phyloP scores from a whole-genome alignment of 371 early-diverging fungal genomes.

The Saksenaea oblongispora region DNA sequence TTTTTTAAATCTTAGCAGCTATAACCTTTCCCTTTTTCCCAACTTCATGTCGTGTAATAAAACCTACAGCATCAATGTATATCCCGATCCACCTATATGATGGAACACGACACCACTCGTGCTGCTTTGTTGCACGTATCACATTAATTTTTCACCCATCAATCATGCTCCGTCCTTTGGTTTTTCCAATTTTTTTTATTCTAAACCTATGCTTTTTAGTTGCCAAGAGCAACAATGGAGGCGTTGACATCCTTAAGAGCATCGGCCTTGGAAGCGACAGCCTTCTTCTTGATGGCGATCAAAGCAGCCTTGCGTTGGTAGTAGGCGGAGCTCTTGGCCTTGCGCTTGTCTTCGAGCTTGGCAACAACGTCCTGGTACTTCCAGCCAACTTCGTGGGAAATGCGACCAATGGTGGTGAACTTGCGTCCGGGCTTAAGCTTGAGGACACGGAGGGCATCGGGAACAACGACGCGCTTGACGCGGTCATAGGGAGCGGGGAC shows the following conservation, averaged over 20 bases:
- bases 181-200: neutral
- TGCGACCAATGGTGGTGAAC: constrained; percentile 91
- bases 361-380: constrained; percentile 96
- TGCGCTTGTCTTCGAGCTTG: constrained; percentile 95
- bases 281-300: constrained; percentile 42
- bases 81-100: neutral
- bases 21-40: neutral
- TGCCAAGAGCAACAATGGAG: constrained; percentile 37
- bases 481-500: constrained; percentile 97
- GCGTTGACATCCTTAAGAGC: constrained; percentile 44
- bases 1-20: neutral
- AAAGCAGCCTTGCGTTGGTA: constrained; percentile 80
- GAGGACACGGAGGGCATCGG: constrained; percentile 95
- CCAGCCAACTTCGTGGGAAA: constrained; percentile 98
- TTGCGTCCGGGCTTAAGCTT: constrained; percentile 96
- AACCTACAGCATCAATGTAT: neutral
- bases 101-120: neutral
- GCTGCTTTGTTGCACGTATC: neutral
- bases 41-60: neutral
- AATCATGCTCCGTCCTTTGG: neutral
- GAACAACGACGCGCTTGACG: constrained; percentile 95
- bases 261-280: constrained; percentile 43
- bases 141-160: neutral
- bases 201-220: constrained; percentile 21
- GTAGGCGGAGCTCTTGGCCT: constrained; percentile 88